Evolutionary conservation across 352 stramenopile genomes (phyloP).

Genomic region (Phytophthora ohioensis): DNA sequence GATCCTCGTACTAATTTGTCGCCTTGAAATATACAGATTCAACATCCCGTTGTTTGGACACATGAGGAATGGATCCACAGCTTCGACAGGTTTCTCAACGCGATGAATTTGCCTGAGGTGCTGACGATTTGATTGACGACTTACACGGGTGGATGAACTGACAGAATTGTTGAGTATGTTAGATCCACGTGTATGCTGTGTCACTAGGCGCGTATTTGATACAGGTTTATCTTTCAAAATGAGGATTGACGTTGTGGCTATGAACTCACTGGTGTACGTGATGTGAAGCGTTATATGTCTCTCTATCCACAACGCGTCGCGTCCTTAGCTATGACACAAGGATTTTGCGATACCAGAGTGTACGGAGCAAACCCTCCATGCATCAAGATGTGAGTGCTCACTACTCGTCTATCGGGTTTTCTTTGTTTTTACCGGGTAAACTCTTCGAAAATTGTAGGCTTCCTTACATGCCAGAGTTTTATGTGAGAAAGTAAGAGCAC

Average conservation of each 20-base stretch:
- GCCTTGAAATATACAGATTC: constrained; percentile 40
- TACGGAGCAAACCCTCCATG: constrained; percentile 58
- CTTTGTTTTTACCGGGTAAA: not conserved
- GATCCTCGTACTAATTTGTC: not conserved
- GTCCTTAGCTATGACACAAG: constrained; percentile 72
- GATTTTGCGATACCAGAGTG: constrained; percentile 62
- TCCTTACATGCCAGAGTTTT: constrained; percentile 76
- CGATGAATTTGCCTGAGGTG: constrained; percentile 58
- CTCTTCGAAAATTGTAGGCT: constrained; percentile 42
- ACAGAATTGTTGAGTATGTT: constrained; percentile 1
- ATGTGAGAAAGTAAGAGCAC: constrained; percentile 64
- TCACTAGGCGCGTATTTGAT: constrained; percentile 76
- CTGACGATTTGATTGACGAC: not conserved
- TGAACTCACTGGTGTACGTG: not conserved
- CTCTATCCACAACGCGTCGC: constrained; percentile 66
- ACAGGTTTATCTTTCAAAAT: constrained; percentile 45
- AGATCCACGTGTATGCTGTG: constrained; percentile 78
- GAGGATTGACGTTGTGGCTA: not conserved
- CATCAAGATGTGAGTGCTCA: constrained; percentile 57
- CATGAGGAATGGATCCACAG: constrained; percentile 86
- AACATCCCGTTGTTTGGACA: constrained; percentile 79
- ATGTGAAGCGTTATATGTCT: constrained; percentile 57
- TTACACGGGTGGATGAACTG: not conserved
- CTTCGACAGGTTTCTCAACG: constrained; percentile 82
- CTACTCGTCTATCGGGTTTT: not conserved